These are phyloP conservation scores for Paramicrosporidium saccamoebae DNA, from an alignment of 371 early-diverging fungal genomes.

Conservation along the genomic window DNA sequence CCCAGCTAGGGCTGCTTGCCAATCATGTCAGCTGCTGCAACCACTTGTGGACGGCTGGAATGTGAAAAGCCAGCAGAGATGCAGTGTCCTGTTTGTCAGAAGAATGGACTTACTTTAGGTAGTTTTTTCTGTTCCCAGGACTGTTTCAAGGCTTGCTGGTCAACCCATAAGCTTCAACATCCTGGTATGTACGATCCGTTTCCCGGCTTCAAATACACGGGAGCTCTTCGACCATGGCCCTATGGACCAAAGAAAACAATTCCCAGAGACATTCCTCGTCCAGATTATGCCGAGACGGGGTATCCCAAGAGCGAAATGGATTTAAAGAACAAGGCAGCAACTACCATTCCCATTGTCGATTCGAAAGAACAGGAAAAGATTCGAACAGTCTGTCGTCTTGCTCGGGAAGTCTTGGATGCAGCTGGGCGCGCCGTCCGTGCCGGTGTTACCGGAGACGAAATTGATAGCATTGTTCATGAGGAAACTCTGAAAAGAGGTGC, in stretches of 20 bases:
- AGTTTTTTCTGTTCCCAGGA: constrained; percentile 56
- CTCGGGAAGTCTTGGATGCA: constrained; percentile 15
- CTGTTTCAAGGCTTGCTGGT: constrained; percentile 62
- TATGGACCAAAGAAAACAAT: constrained; percentile 32
- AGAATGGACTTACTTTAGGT: constrained; percentile 15
- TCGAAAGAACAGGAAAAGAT: constrained; percentile 35
- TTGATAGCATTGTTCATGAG: constrained; percentile 28
- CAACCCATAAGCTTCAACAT: constrained; percentile 13
- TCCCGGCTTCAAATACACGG: constrained; percentile 37
- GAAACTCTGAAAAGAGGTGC: constrained; percentile 22
- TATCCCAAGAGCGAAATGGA: constrained; percentile 33
- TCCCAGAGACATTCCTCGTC: constrained; percentile 27
- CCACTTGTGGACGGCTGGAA: constrained; percentile 12
- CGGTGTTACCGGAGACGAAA: constrained; percentile 32
- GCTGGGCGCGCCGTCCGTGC: constrained; percentile 11
- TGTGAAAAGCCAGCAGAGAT: constrained; percentile 38
- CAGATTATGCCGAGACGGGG: constrained; percentile 45
- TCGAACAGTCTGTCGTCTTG: constrained; percentile 35
- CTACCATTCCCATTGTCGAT: constrained; percentile 11
- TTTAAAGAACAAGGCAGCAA: too few relatives aligned
- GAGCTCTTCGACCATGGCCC: constrained; percentile 55
- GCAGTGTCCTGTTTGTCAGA: constrained; percentile 63
- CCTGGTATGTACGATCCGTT: constrained; percentile 36
- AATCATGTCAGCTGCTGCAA: too few relatives aligned
- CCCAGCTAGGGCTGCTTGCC: too few relatives aligned